Evolutionary conservation across 1,284 basidiomycete species (phyloP).

Genomic region (Trichosporon inkin): DNA sequence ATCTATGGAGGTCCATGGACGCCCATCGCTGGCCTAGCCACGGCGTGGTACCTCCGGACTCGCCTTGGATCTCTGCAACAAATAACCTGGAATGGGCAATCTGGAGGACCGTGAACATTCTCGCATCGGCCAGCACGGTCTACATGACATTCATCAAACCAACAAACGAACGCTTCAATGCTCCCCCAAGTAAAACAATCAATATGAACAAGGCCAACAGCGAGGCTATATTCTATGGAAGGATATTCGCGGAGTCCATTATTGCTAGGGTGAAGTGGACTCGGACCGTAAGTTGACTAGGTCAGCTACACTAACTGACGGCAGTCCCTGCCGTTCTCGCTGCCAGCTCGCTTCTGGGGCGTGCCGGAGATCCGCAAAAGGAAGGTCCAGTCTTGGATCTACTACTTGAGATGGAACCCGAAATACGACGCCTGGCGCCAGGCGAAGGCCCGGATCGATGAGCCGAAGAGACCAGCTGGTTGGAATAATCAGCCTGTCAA

Average conservation of each 20-base stretch:
- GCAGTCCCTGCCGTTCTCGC: conserved; percentile 12
- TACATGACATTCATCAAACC: conserved; percentile 12
- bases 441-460: neutral
- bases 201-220: neutral
- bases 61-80: conserved; percentile 33
- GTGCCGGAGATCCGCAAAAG: neutral
- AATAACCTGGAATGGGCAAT: conserved; percentile 25
- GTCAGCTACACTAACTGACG: neutral
- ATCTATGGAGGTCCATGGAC: neutral
- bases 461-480: neutral
- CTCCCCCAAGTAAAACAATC: neutral
- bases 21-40: conserved; percentile 4
- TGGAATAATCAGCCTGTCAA: neutral
- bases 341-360: conserved; percentile 13
- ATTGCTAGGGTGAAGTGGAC: conserved; percentile 22
- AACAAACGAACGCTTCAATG: neutral
- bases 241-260: conserved; percentile 25
- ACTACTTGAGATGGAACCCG: conserved; percentile 8
- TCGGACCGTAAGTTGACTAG: conserved; percentile 13
- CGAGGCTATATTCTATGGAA: conserved; percentile 28
- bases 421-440: neutral
- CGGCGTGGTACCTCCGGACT: neutral
- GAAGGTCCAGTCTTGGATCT: neutral
- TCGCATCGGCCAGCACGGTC: neutral
- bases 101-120: conserved; percentile 28